Evolutionary conservation across 306 rosid species (phyloP).

Genomic region (Cicer yamashitae): DNA sequence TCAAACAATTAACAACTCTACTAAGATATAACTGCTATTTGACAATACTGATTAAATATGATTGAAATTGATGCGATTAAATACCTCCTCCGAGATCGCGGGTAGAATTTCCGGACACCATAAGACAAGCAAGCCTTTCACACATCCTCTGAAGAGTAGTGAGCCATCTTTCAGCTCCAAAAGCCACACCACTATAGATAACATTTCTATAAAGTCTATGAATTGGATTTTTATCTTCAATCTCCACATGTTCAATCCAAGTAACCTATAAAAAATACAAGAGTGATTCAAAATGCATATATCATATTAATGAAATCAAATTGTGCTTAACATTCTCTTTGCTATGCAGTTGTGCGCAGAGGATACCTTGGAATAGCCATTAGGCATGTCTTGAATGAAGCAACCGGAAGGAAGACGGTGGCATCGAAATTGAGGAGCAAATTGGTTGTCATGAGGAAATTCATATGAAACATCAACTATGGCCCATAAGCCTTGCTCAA

Average conservation of each 20-base stretch:
- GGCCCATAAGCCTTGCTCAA: slow-evolving; percentile 89
- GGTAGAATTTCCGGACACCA: slow-evolving; percentile 70
- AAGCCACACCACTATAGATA: slow-evolving; percentile 73
- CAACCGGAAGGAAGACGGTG: slow-evolving; percentile 90
- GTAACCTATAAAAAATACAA: slow-evolving; percentile 60
- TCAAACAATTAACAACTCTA: too few relatives aligned
- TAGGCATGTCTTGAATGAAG: slow-evolving; percentile 93
- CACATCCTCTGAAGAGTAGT: slow-evolving; percentile 83
- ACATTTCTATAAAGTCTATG: slow-evolving; percentile 76
- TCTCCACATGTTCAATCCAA: slow-evolving; percentile 92
- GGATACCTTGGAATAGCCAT: slow-evolving; percentile 75
- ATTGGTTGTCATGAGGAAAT: slow-evolving; percentile 73
- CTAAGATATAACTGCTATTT: too few relatives aligned
- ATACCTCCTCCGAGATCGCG: slow-evolving; percentile 93
- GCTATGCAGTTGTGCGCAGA: too few relatives aligned
- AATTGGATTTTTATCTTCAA: slow-evolving; percentile 78
- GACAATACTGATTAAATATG: neutral
- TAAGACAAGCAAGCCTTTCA: slow-evolving; percentile 82
- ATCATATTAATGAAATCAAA: neutral
- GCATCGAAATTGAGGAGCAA: slow-evolving; percentile 60
- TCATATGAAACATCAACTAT: slow-evolving; percentile 82
- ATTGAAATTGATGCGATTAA: neutral
- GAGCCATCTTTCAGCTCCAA: slow-evolving; percentile 89
- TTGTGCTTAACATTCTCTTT: too few relatives aligned
- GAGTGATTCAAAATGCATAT: slow-evolving; percentile 25